Base-by-base conservation (phyloP, 768 basidiomycete species). In the Amylocystis lapponica region DNA sequence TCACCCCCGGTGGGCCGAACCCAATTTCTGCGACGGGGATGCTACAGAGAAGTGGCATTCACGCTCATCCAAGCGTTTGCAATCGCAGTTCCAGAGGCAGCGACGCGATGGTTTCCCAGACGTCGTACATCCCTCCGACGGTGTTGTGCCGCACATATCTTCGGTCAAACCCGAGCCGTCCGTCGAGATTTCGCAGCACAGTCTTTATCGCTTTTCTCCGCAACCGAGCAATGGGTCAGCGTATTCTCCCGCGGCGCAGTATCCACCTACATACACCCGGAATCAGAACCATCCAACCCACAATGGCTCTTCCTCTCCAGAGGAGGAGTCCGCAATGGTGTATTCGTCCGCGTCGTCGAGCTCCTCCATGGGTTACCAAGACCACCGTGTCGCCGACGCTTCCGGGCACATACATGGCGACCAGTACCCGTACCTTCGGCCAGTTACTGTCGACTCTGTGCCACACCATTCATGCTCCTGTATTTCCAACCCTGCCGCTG, bases 31-130 rank as follows among this genome's bases (percentile, higher is more conserved):
- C 43, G 83, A 87, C 52, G 84, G 83, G 16, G 86, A 88, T 61
- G 78, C 84, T 4, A 80, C 79, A 52, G 86, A 88, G 66, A 84
- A 86, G 58, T 89, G 86, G 86, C 86, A 89, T 60, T 88, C 86
- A 12, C 77, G 86, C 31, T 85, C 86, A 3, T 76, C 81, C 7
- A 85, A 87, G 60, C 83, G 81, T 55, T 60, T 70, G 11, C 50
- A 52, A 42, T 41, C 49, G 20, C 53, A 56, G 29, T 57, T 56
- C 47, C 55, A 57, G 36, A 56, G 55, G 36, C 47, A 49, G 25
- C 43, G 51, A 21, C 57, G 58, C 36, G 52, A 46, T 23, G 40
- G 51, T 37, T 48, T 48, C 50, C 49, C 54, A 47, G 51, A 53
- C 33, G 43, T 55, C 44, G 52, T 11, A 25, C 42, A 47, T 29